Evolutionary conservation across 192 early-diverging fungal species (phyloP), one percentile per base, ranked within the genome.

Genomic region (Linderina pennispora): DNA sequence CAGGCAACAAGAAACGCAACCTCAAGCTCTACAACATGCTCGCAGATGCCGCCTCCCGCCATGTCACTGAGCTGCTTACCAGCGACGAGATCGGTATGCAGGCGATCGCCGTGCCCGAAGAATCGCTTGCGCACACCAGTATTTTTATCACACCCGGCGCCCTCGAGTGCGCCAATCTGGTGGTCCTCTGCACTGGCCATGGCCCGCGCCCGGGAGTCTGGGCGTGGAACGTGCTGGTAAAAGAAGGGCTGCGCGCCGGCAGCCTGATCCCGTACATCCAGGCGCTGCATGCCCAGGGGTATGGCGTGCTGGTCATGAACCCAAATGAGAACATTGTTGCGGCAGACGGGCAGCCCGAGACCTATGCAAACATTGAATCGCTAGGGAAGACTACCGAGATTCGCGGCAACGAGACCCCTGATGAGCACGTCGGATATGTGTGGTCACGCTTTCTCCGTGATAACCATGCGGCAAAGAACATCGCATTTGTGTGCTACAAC

Each of bases 371-470:
- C 22, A n/a, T n/a, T n/a, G n/a, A n/a, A n/a, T 70, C 44, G n/a
- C 6, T 22, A 6, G 59, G 66, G 0, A 40, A 40, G 14, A 31
- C 36, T 8, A 46, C 47, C 1, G 34, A 33, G 32, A 59, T 70
- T 16, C 9, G 25, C 11, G 59, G 55, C n/a, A 63, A 55, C 25
- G 66, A 63, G 50, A 70, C 66, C 10, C 45, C 66, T 4, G 52
- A 61, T 16, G 66, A 70, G 32, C 66, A 70, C 26, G 66, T 70
- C 15, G 66, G 66, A 8, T 63, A 52, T 24, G 60, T 70, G 31
- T 70, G 66, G 66, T 40, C 39, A 6, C 55, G 24, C 2, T 41
- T 62, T 24, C 53, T 63, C 11, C 66, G 60, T 8, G 48, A 46
- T 21, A 25, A 43, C 7, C n/a, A n/a, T n/a, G 20, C 3, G 4